A percentile compares a stretch with the other conserved stretches of the same genome.
These are phyloP conservation scores for Monilinia laxa DNA, from an alignment of 2,329 filamentous ascomycete genomes.

Conservation along the genomic window DNA sequence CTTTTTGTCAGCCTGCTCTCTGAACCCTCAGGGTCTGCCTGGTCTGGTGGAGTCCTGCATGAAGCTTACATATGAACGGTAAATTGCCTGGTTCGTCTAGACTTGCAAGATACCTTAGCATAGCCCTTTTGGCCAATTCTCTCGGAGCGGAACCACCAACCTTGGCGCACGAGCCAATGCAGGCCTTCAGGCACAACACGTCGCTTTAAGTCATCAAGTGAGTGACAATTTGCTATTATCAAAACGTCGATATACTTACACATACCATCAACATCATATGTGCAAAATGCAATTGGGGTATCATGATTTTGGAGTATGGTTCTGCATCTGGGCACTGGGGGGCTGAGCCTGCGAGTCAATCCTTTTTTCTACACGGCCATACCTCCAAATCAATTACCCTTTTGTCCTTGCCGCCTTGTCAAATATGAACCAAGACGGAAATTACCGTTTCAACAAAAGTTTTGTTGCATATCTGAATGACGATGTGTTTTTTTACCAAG, in stretches of 20 bases:
- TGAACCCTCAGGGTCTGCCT: neutral
- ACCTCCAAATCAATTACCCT: neutral
- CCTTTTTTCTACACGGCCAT: neutral
- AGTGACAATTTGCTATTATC: neutral
- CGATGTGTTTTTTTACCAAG: constrained; percentile 24
- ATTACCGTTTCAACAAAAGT: constrained; percentile 18
- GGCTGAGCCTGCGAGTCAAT: neutral
- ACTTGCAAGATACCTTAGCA: constrained; percentile 11
- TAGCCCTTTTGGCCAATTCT: constrained; percentile 2
- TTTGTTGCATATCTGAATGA: constrained; percentile 25
- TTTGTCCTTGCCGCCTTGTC: constrained; percentile 15
- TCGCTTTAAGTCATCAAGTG: constrained; percentile 19
- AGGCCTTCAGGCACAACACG: neutral
- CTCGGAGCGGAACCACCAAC: neutral
- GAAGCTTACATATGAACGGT: constrained; percentile 14
- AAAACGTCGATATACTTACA: neutral
- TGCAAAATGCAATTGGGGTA: neutral
- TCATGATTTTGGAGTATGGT: neutral
- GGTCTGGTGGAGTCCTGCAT: constrained; percentile 8
- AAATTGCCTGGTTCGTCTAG: constrained; percentile 5
- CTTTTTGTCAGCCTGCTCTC: neutral
- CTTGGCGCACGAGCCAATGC: constrained; percentile 20
- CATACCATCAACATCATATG: neutral
- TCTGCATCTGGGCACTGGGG: neutral
- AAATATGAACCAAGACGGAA: constrained; percentile 12